phyloP scores from a whole-genome alignment of 306 rosid genomes.

The Rosa chinensis region DNA sequence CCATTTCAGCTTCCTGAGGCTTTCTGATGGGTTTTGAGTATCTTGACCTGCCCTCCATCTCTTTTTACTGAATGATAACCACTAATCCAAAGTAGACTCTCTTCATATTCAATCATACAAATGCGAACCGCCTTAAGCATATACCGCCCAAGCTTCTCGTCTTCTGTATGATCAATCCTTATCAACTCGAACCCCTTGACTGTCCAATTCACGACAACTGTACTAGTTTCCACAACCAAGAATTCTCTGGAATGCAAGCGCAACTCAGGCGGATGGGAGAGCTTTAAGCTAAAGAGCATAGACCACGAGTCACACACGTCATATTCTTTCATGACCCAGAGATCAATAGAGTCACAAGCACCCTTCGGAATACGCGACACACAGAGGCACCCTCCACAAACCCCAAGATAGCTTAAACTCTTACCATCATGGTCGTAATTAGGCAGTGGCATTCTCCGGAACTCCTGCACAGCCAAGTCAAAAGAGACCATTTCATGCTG shows the following conservation, averaged over 20 bases:
- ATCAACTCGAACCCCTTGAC: background rate
- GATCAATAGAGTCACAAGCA: background rate
- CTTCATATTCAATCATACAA: background rate
- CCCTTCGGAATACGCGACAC: background rate
- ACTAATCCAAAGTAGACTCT: background rate
- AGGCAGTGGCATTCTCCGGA: background rate
- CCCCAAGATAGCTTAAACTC: background rate
- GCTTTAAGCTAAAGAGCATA: background rate
- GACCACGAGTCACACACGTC: background rate
- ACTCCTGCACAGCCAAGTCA: background rate
- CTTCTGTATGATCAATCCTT: background rate
- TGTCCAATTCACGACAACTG: background rate
- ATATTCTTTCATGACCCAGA: background rate
- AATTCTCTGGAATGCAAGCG: background rate
- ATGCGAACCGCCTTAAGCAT: background rate
- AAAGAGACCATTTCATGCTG: background rate
- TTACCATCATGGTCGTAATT: background rate
- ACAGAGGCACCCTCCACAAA: background rate
- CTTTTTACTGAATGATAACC: no score
- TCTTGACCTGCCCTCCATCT: background rate
- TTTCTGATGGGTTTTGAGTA: background rate
- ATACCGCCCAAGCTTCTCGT: background rate
- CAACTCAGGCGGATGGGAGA: background rate
- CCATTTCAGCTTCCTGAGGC: background rate
- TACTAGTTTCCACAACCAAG: background rate